Evolutionary conservation across 1,284 basidiomycete species (phyloP).

Genomic region (Rhodotorula mucilaginosa): DNA sequence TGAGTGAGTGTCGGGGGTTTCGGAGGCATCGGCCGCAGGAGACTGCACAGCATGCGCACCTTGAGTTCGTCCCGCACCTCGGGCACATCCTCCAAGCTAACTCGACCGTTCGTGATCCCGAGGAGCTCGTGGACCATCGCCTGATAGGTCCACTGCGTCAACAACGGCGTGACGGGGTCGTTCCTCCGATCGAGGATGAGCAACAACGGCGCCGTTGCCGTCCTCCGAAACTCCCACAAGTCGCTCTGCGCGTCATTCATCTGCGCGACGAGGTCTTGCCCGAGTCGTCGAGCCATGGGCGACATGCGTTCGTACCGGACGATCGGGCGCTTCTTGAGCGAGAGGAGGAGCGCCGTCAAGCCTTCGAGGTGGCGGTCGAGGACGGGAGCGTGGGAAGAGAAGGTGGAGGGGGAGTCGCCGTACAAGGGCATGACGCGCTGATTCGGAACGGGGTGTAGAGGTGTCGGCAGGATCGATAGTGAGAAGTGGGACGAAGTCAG

Average conservation of each 20-base stretch:
- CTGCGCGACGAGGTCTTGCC: constrained; percentile 66
- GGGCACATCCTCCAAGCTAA: constrained; percentile 78
- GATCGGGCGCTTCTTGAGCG: constrained; percentile 84
- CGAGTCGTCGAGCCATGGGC: constrained; percentile 83
- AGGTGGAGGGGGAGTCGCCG: constrained; percentile 41
- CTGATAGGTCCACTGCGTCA: constrained; percentile 99
- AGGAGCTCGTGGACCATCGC: constrained; percentile 98
- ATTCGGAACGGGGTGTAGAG: constrained; percentile 55
- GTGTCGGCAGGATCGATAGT: constrained; percentile 55
- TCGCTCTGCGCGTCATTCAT: constrained; percentile 51
- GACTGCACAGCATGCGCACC: constrained; percentile 53
- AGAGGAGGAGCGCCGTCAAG: constrained; percentile 82
- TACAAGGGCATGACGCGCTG: constrained; percentile 38
- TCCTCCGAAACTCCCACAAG: constrained; percentile 57
- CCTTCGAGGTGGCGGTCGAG: constrained; percentile 77
- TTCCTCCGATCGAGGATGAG: constrained; percentile 77
- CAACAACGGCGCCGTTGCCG: constrained; percentile 56
- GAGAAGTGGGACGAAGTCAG: constrained; percentile 85
- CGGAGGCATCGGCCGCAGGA: background rate
- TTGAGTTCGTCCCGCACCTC: constrained; percentile 82
- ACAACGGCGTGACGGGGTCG: constrained; percentile 95
- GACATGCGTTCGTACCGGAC: constrained; percentile 96
- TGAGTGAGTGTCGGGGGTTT: background rate
- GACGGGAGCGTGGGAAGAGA: constrained; percentile 61
- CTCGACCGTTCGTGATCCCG: constrained; percentile 90